Evolutionary conservation across 805 yeast genomes (phyloP).

Genomic region (Yamadazyma phyllophila): DNA sequence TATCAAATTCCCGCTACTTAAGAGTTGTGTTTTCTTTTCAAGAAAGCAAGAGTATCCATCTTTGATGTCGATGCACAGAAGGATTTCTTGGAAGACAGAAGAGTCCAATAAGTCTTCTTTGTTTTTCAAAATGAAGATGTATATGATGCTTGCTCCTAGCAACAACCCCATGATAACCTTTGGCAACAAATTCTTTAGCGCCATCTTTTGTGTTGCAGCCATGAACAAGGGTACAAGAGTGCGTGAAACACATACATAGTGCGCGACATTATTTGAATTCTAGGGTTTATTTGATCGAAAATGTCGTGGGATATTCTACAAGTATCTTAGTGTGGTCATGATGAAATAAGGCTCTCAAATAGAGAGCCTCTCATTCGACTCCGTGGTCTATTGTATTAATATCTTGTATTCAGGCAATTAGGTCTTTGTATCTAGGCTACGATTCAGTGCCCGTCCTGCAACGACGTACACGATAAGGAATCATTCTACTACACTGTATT

Average conservation of each 20-base stretch:
- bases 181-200: neutral
- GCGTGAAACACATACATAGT: neutral
- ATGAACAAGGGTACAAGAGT: neutral
- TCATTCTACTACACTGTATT: too few relatives aligned
- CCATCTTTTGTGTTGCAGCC: slow-evolving; percentile 6
- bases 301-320: too few relatives aligned
- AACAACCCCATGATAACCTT: too few relatives aligned
- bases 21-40: slow-evolving; percentile 8
- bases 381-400: too few relatives aligned
- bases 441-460: too few relatives aligned
- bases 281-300: too few relatives aligned
- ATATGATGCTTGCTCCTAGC: neutral
- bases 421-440: too few relatives aligned
- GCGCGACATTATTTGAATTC: neutral
- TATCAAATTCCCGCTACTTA: neutral
- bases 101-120: neutral
- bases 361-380: too few relatives aligned
- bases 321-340: too few relatives aligned
- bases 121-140: neutral
- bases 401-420: too few relatives aligned
- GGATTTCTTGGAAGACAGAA: slow-evolving; percentile 4
- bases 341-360: too few relatives aligned
- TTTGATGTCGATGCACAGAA: slow-evolving; percentile 19
- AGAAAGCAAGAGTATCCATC: slow-evolving; percentile 20
- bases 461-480: too few relatives aligned